phyloP scores from a whole-genome alignment of 306 rosid genomes.

The Castanea sativa region DNA sequence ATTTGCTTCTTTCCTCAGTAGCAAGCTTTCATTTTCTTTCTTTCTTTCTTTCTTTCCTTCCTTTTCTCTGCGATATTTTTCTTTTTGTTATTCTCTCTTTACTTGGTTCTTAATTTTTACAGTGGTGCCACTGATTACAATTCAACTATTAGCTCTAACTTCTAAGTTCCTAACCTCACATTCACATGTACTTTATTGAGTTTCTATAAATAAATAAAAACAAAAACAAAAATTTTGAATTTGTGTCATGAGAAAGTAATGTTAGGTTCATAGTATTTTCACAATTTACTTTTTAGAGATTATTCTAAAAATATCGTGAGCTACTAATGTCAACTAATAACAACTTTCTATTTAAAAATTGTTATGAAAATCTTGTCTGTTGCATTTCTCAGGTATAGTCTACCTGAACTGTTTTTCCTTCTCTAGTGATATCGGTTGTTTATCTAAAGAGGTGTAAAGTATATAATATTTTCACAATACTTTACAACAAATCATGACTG shows the following conservation, averaged over 20 bases:
- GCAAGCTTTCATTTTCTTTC: constrained; percentile 40
- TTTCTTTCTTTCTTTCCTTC: background rate
- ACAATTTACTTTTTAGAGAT: too few species aligned
- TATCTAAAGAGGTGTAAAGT: too few species aligned
- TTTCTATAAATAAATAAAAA: too few species aligned
- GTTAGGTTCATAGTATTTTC: accelerated
- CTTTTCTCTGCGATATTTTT: background rate
- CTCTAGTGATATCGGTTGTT: accelerated
- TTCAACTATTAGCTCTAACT: background rate
- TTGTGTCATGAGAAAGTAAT: accelerated
- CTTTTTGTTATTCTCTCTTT: constrained; percentile 8
- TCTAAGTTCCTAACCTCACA: too few species aligned
- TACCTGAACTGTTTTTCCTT: too few species aligned
- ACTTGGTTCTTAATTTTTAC: constrained; percentile 17
- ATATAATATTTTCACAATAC: accelerated
- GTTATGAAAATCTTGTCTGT: too few species aligned
- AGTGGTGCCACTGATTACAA: constrained; percentile 20
- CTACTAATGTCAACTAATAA: too few species aligned
- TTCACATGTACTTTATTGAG: too few species aligned
- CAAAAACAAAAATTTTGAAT: too few species aligned
- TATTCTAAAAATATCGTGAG: too few species aligned
- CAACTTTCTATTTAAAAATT: too few species aligned
- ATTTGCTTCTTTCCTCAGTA: constrained; percentile 52
- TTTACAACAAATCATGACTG: accelerated
- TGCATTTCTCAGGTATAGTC: too few species aligned